These are phyloP conservation scores for Gardenia jasminoides DNA, from an alignment of 257 asterid species.

Conservation along the genomic window DNA sequence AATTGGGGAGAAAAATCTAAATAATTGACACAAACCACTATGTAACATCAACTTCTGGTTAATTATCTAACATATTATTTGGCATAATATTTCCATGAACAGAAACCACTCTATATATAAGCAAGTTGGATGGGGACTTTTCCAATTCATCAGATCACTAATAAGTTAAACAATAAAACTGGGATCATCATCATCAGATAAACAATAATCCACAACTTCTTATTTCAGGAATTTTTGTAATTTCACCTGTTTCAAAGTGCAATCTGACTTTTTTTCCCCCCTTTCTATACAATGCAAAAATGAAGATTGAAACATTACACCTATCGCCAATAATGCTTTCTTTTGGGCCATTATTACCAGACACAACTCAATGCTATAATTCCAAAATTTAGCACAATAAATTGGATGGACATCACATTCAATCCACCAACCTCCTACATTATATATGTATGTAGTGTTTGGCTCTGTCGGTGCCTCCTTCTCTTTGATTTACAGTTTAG, in stretches of 20 bases:
- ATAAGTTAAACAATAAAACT: too few relatives aligned
- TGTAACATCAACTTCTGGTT: neutral
- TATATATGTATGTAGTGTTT: neutral
- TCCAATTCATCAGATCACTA: too few relatives aligned
- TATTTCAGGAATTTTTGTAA: neutral
- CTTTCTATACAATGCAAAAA: too few relatives aligned
- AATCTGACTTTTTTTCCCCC: too few relatives aligned
- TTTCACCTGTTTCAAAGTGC: neutral
- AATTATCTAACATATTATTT: too few relatives aligned
- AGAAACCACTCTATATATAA: too few relatives aligned
- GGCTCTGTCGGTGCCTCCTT: neutral
- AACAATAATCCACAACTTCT: neutral
- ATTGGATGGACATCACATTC: neutral
- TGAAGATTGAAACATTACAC: neutral
- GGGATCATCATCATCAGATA: too few relatives aligned
- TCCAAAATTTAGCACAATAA: neutral
- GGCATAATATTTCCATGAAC: too few relatives aligned
- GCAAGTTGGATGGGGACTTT: too few relatives aligned
- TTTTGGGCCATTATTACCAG: neutral
- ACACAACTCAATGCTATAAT: neutral
- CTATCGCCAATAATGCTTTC: neutral
- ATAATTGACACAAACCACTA: neutral
- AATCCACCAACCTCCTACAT: neutral
- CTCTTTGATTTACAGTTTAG: neutral
- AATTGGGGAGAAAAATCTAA: neutral